A percentile compares a stretch with the other conserved stretches of the same genome.
Evolutionary conservation across 805 yeast genomes (phyloP).

Genomic region (Yarrowia sp.): DNA sequence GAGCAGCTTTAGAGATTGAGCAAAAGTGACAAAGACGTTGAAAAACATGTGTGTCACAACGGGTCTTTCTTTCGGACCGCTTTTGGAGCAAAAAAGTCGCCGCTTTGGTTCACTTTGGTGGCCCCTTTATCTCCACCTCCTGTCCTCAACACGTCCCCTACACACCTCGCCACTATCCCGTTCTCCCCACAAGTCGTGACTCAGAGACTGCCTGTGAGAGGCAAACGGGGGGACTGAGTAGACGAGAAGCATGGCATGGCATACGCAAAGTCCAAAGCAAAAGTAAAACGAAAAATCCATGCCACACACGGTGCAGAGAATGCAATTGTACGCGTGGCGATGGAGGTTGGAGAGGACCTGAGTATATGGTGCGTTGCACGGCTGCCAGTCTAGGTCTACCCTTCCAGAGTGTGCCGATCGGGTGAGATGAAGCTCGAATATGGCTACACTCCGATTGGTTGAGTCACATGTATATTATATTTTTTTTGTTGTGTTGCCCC

Average conservation of each 20-base stretch:
- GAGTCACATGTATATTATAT: neutral
- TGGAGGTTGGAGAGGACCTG: slow-evolving; percentile 20
- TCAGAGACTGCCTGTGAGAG: slow-evolving; percentile 25
- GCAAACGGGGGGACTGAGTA: slow-evolving; percentile 26
- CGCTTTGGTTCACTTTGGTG: neutral
- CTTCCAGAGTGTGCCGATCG: no score
- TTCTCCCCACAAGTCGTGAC: slow-evolving; percentile 15
- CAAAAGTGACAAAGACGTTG: slow-evolving; percentile 18
- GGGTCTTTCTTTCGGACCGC: neutral
- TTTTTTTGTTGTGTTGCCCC: neutral
- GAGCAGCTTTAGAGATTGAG: slow-evolving; percentile 15
- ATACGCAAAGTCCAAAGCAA: slow-evolving; percentile 27
- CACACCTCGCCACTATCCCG: neutral
- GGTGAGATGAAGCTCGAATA: no score
- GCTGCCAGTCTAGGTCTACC: no score
- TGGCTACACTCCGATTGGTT: neutral
- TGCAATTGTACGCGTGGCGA: slow-evolving; percentile 15
- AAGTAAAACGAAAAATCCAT: neutral
- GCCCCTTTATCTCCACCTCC: neutral
- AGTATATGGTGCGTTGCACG: neutral
- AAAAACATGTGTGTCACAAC: neutral
- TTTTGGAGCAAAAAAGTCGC: neutral
- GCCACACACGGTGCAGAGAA: neutral
- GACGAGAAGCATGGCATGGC: slow-evolving; percentile 24
- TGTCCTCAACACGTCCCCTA: neutral